A percentile compares a stretch with the other conserved stretches of the same genome.
These are phyloP conservation scores for Lentithecium fluviatile DNA, from an alignment of 495 filamentous ascomycete species.

Conservation along the genomic window DNA sequence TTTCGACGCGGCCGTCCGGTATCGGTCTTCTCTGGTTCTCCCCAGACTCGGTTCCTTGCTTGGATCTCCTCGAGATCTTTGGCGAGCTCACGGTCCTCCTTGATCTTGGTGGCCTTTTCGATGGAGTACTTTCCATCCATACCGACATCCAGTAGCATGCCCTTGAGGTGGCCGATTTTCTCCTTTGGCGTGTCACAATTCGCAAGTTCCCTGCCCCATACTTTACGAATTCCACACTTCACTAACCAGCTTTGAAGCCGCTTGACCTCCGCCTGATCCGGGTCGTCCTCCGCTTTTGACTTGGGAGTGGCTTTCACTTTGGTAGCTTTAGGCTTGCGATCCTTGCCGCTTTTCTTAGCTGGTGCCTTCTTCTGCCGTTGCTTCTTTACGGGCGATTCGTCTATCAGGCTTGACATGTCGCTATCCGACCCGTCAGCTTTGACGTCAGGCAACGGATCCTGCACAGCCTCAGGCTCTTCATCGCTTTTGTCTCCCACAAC, in stretches of 20 bases:
- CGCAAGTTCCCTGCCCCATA: slow-evolving; percentile 81
- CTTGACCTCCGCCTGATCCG: slow-evolving; percentile 80
- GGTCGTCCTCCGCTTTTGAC: slow-evolving; percentile 53
- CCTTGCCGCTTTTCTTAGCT: slow-evolving; percentile 33
- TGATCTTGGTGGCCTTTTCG: slow-evolving; percentile 80
- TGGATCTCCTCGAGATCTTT: slow-evolving; percentile 80
- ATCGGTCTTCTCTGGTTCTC: slow-evolving; percentile 50
- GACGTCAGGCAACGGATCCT: background rate
- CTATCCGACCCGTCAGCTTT: slow-evolving; percentile 63
- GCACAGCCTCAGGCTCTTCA: background rate
- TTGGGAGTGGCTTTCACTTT: slow-evolving; percentile 35
- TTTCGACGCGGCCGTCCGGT: slow-evolving; percentile 39
- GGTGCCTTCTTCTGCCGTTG: slow-evolving; percentile 48
- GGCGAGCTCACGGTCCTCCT: slow-evolving; percentile 75
- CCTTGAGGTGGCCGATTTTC: slow-evolving; percentile 79
- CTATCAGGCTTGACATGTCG: slow-evolving; percentile 74
- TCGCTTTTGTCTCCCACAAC: background rate
- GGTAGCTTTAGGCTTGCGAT: slow-evolving; percentile 19
- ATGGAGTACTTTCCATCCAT: slow-evolving; percentile 85
- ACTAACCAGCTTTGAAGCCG: slow-evolving; percentile 81
- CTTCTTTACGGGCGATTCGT: slow-evolving; percentile 62
- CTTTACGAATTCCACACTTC: slow-evolving; percentile 91
- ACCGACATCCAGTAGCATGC: slow-evolving; percentile 73
- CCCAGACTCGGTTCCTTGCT: slow-evolving; percentile 76
- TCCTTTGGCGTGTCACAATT: slow-evolving; percentile 71